Percentiles rank a stretch among this genome's conserved stretches.
Evolutionary conservation across 163 green algal genomes (phyloP).

Genomic region (Chlamydomonas reinhardtii): DNA sequence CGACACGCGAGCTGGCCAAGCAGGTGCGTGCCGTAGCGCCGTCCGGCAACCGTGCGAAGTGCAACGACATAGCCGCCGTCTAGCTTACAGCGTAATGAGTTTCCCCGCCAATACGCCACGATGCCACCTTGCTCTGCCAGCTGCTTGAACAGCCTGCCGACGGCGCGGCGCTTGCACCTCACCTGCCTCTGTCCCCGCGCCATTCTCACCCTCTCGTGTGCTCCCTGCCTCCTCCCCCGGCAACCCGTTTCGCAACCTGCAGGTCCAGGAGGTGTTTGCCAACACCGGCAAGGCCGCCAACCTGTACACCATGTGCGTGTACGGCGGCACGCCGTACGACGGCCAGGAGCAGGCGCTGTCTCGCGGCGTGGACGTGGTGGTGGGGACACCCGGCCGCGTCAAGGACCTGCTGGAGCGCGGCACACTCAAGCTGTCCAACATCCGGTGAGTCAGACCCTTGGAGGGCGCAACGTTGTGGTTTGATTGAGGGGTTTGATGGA

Average conservation of each 20-base stretch:
- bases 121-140: no score
- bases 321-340: constrained; percentile 93
- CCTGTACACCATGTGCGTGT: constrained; percentile 91
- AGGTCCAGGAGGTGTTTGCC: constrained; percentile 94
- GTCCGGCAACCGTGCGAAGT: no score
- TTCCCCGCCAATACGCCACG: no score
- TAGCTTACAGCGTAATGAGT: no score
- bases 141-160: no score
- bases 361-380: constrained; percentile 87
- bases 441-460: constrained; percentile 46
- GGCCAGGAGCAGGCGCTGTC: constrained; percentile 86
- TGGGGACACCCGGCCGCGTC: constrained; percentile 92
- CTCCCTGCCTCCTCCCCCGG: neutral
- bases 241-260: neutral
- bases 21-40: constrained; percentile 78
- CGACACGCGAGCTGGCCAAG: constrained; percentile 98
- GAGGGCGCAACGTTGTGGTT: no score
- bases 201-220: no score
- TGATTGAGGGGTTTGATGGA: no score
- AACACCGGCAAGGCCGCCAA: constrained; percentile 80
- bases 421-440: constrained; percentile 61
- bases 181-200: no score
- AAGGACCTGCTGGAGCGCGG: constrained; percentile 73
- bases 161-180: no score
- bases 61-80: no score